A percentile compares a stretch with the other conserved stretches of the same genome.
Evolutionary conservation across 1,284 basidiomycete genomes (phyloP).

Genomic region (Cryptococcus floricola): DNA sequence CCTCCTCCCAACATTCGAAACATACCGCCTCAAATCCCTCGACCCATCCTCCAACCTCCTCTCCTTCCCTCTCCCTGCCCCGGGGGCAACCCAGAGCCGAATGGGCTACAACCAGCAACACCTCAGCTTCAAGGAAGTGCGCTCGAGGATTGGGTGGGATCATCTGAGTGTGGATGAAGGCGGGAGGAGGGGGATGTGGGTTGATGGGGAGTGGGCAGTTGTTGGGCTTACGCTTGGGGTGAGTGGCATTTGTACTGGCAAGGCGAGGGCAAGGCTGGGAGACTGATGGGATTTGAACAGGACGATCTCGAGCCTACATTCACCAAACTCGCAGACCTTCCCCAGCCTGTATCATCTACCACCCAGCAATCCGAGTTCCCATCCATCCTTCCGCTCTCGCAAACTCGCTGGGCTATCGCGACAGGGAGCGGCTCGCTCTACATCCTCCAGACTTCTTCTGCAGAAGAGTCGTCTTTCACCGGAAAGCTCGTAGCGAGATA

Average conservation of each 20-base stretch:
- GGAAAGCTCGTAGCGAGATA: slow-evolving; percentile 58
- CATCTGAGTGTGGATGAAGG: slow-evolving; percentile 61
- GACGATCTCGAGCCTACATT: slow-evolving; percentile 57
- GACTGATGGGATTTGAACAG: slow-evolving; percentile 45
- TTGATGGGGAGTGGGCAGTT: slow-evolving; percentile 65
- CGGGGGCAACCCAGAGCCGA: slow-evolving; percentile 39
- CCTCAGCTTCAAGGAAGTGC: slow-evolving; percentile 58
- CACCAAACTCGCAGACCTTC: slow-evolving; percentile 59
- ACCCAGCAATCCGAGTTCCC: slow-evolving; percentile 64
- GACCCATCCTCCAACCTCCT: slow-evolving; percentile 27
- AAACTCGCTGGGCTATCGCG: slow-evolving; percentile 58
- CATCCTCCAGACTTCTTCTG: slow-evolving; percentile 50
- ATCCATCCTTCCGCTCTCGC: slow-evolving; percentile 60
- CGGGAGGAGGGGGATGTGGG: slow-evolving; percentile 56
- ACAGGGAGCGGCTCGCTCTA: slow-evolving; percentile 71
- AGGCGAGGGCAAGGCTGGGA: background rate
- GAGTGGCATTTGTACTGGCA: slow-evolving; percentile 8
- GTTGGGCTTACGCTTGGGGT: slow-evolving; percentile 58
- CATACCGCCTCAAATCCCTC: slow-evolving; percentile 39
- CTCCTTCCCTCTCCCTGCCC: slow-evolving; percentile 25
- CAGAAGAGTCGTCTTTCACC: slow-evolving; percentile 26
- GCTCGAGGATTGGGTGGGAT: slow-evolving; percentile 78
- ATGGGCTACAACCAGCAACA: slow-evolving; percentile 30
- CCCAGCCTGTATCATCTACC: slow-evolving; percentile 45
- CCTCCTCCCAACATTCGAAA: slow-evolving; percentile 43